A percentile compares a stretch with the other conserved stretches of the same genome.
phyloP scores from a whole-genome alignment of 257 asterid genomes.

The Cynanchum wilfordii region DNA sequence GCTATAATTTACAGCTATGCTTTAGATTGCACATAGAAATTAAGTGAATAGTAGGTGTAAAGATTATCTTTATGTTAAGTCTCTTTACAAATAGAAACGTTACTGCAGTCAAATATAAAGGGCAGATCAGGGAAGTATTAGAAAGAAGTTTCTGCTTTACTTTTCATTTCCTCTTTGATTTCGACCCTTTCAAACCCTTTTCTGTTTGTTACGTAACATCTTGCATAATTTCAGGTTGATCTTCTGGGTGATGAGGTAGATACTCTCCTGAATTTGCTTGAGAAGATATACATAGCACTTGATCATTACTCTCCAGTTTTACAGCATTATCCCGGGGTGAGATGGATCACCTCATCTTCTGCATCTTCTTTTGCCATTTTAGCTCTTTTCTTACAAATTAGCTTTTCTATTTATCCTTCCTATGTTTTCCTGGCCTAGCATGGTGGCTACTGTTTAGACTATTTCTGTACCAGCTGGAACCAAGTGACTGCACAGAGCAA shows the following conservation, averaged over 20 bases:
- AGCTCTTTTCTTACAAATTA: not conserved
- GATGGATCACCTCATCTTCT: slow-evolving; percentile 18
- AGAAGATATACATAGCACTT: slow-evolving; percentile 71
- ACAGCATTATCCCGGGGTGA: slow-evolving; percentile 93
- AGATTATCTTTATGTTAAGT: not conserved
- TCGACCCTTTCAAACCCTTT: slow-evolving; percentile 2
- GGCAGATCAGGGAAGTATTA: not conserved
- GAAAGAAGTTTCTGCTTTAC: not conserved
- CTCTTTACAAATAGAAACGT: not conserved
- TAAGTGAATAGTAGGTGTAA: not conserved
- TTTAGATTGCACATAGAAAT: not conserved
- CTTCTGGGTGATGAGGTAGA: slow-evolving; percentile 96
- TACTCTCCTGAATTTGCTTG: slow-evolving; percentile 55
- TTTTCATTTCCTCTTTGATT: not conserved
- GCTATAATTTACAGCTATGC: not conserved
- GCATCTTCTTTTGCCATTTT: not conserved
- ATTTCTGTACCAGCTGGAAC: not conserved
- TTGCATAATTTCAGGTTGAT: slow-evolving; percentile 63
- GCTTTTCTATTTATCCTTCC: not conserved
- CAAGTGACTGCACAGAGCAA: not conserved
- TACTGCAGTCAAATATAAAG: not conserved
- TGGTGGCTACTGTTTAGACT: not conserved
- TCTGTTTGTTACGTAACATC: not conserved
- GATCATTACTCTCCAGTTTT: slow-evolving; percentile 84
- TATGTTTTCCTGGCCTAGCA: not conserved